Percentiles rank a stretch among this genome's conserved stretches.
These are phyloP conservation scores for Phialophora macrospora DNA, from an alignment of 2,329 filamentous ascomycete genomes.

Conservation along the genomic window DNA sequence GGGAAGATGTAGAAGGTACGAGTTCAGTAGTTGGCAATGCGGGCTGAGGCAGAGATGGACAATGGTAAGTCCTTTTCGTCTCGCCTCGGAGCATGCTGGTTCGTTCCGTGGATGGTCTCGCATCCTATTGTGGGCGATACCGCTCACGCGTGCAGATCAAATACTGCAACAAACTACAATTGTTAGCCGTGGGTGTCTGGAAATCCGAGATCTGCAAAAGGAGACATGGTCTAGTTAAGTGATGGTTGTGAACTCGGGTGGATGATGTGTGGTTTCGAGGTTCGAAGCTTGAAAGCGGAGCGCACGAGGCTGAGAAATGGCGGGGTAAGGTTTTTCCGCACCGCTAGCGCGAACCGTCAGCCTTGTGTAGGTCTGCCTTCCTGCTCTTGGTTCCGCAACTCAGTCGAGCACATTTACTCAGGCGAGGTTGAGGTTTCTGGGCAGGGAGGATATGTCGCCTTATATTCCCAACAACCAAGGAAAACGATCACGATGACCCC, in stretches of 20 bases:
- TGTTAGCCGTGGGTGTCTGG: too few species aligned
- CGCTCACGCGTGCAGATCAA: too few species aligned
- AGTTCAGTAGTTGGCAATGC: not conserved
- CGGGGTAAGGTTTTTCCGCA: not conserved
- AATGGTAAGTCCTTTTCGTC: not conserved
- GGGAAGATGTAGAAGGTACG: not conserved
- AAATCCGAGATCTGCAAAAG: not conserved
- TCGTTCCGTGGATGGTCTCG: too few species aligned
- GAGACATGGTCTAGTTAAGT: too few species aligned
- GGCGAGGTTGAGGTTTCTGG: not conserved
- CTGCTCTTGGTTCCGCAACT: not conserved
- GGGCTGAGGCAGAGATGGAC: not conserved
- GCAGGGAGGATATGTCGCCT: not conserved
- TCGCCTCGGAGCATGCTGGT: not conserved
- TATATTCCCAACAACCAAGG: not conserved
- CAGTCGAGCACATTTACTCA: not conserved
- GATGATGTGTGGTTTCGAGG: too few species aligned
- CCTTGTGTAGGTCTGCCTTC: not conserved
- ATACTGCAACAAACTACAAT: too few species aligned
- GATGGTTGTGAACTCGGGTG: too few species aligned
- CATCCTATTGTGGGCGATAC: too few species aligned
- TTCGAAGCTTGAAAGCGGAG: not conserved
- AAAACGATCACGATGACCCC: constrained; percentile 12
- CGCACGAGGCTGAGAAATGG: not conserved
- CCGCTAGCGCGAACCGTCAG: not conserved